These are phyloP conservation scores for Monilinia aucupariae DNA, from an alignment of 2,329 filamentous ascomycete genomes.

Conservation along the genomic window DNA sequence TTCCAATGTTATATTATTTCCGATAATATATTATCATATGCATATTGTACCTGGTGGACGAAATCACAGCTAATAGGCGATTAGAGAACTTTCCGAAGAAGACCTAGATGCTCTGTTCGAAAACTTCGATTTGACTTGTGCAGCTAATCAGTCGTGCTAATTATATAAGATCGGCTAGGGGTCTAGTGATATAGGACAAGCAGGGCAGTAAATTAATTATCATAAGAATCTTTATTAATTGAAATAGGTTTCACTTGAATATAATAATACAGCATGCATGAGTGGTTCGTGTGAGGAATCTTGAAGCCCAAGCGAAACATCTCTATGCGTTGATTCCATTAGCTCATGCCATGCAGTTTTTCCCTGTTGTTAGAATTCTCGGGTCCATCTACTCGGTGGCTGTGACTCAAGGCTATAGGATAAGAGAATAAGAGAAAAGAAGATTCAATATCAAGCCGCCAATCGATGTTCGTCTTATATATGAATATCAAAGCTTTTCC, in stretches of 20 bases:
- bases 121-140: background rate
- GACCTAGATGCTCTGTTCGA: background rate
- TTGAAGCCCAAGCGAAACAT: constrained; percentile 3
- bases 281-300: background rate
- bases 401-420: background rate
- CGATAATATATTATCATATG: constrained; percentile 11
- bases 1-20: constrained; percentile 9
- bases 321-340: background rate
- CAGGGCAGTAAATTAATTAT: constrained; percentile 3
- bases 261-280: background rate
- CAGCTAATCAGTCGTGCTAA: background rate
- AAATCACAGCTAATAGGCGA: constrained; percentile 7
- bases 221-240: background rate
- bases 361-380: constrained; percentile 16
- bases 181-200: background rate
- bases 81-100: constrained; percentile 8
- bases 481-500: background rate
- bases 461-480: background rate
- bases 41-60: constrained; percentile 9
- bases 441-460: constrained; percentile 1
- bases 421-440: constrained; percentile 1
- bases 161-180: background rate
- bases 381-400: constrained; percentile 16
- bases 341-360: background rate
- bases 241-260: background rate